Percentiles rank a stretch among this genome's conserved stretches.
These are phyloP conservation scores for Colletotrichum musicola DNA, from an alignment of 2,329 filamentous ascomycete species.

Conservation along the genomic window DNA sequence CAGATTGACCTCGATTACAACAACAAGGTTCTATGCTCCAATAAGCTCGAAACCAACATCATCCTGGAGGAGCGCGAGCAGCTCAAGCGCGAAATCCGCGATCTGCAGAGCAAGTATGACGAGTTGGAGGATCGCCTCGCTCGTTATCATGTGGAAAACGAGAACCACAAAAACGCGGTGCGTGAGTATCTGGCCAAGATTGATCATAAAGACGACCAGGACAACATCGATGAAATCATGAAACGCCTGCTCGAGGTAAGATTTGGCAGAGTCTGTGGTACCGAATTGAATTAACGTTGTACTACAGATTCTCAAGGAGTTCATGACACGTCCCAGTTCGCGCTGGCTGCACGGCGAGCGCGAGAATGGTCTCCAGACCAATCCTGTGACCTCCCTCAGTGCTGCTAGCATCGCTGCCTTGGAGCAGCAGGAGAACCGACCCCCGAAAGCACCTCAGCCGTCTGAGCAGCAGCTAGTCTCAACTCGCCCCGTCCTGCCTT, in stretches of 20 bases:
- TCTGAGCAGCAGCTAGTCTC: conserved; percentile 14
- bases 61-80: conserved; percentile 33
- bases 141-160: conserved; percentile 36
- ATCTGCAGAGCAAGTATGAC: conserved; percentile 42
- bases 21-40: conserved; percentile 43
- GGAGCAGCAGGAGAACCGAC: conserved; percentile 24
- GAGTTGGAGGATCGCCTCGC: conserved; percentile 41
- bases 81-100: conserved; percentile 42
- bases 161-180: conserved; percentile 37
- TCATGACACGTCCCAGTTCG: conserved; percentile 21
- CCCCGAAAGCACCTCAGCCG: not conserved
- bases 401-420: conserved; percentile 34
- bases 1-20: conserved; percentile 49
- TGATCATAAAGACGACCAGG: conserved; percentile 25
- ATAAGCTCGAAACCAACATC: conserved; percentile 36
- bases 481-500: not conserved
- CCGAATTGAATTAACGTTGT: not conserved
- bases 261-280: too few species aligned
- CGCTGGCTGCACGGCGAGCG: conserved; percentile 30
- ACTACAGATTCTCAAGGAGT: conserved; percentile 26
- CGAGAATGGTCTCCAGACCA: conserved; percentile 8
- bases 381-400: conserved; percentile 23
- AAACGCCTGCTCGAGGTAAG: conserved; percentile 44
- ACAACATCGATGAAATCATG: conserved; percentile 41
- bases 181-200: conserved; percentile 36